A percentile compares a stretch with the other conserved stretches of the same genome.
Evolutionary conservation across 75 land plant species (phyloP).

Genomic region (Sequoia sempervirens): DNA sequence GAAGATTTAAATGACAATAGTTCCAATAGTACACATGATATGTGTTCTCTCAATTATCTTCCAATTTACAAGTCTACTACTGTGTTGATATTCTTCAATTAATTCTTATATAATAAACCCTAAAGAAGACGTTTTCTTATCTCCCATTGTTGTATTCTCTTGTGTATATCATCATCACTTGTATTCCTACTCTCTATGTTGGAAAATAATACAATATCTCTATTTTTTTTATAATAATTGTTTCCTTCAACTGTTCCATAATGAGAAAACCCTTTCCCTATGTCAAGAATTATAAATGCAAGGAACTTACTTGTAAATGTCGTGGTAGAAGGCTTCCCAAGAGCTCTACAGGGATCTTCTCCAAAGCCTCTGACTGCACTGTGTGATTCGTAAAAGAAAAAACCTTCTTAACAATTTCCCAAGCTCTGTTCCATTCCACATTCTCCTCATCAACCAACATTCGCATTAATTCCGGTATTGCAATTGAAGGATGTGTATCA

Average conservation of each 20-base stretch:
- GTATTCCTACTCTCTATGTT: not conserved
- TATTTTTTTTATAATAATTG: not conserved
- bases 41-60: not conserved
- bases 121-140: not conserved
- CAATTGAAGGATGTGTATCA: slow-evolving; percentile 75
- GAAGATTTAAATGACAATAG: not conserved
- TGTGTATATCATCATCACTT: not conserved
- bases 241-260: not conserved
- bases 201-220: not conserved
- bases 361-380: slow-evolving; percentile 51
- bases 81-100: not conserved
- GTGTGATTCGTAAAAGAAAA: slow-evolving; percentile 70
- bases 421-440: slow-evolving; percentile 56
- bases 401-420: slow-evolving; percentile 48
- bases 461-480: slow-evolving; percentile 63
- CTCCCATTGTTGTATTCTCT: not conserved
- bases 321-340: slow-evolving; percentile 70
- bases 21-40: not conserved
- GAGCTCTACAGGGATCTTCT: slow-evolving; percentile 74
- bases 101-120: not conserved
- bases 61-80: not conserved
- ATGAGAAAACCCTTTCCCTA: not conserved
- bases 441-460: slow-evolving; percentile 65
- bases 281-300: not conserved
- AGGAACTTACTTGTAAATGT: slow-evolving; percentile 52